Evolutionary conservation across 805 yeast genomes (phyloP).

Genomic region (Candida lessepsii): DNA sequence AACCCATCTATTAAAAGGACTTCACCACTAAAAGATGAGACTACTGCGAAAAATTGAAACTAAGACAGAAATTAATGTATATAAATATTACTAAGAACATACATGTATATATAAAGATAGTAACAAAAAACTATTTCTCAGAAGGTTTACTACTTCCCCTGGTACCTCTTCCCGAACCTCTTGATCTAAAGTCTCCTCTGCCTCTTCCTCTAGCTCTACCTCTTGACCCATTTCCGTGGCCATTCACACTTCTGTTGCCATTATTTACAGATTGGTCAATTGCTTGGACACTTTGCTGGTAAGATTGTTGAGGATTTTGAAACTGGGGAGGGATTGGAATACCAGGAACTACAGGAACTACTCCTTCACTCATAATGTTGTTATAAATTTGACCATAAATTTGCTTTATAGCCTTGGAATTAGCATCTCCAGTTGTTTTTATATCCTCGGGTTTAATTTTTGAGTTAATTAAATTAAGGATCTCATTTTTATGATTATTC

Average conservation of each 20-base stretch:
- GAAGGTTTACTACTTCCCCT: neutral
- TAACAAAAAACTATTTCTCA: neutral
- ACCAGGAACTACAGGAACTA: constrained; percentile 36
- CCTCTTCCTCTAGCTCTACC: constrained; percentile 17
- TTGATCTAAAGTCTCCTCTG: constrained; percentile 12
- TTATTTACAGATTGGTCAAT: too few species aligned
- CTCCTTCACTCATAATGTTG: constrained; percentile 42
- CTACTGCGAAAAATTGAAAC: too few species aligned
- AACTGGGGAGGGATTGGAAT: constrained; percentile 10
- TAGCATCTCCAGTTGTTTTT: constrained; percentile 19
- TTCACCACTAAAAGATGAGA: too few species aligned
- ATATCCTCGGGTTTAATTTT: constrained; percentile 19
- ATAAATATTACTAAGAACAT: too few species aligned
- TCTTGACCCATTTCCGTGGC: neutral
- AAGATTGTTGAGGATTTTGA: constrained; percentile 1
- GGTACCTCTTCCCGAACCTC: constrained; percentile 5
- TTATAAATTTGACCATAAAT: constrained; percentile 44
- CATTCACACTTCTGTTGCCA: too few species aligned
- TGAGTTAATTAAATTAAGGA: constrained; percentile 44
- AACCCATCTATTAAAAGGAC: neutral
- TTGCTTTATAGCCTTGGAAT: constrained; percentile 37
- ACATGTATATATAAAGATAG: neutral
- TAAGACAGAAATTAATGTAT: too few species aligned
- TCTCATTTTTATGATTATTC: constrained; percentile 30
- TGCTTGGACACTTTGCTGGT: neutral